phyloP scores from a whole-genome alignment of 805 yeast species.

The Ogataea pini region DNA sequence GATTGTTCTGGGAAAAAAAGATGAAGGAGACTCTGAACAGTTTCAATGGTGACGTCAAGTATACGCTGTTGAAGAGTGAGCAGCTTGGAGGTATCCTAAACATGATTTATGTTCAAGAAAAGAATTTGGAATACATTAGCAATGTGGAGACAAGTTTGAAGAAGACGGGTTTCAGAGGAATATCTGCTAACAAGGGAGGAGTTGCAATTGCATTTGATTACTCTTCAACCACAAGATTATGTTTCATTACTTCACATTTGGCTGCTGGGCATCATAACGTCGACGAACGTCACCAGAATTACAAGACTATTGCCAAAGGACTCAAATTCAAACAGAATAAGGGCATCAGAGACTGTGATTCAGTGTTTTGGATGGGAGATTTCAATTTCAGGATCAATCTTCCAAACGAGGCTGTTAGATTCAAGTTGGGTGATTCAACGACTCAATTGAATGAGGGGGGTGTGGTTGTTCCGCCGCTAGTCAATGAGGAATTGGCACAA shows the following conservation, averaged over 20 bases:
- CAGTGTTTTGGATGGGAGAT: constrained; percentile 90
- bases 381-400: constrained; percentile 81
- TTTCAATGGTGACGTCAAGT: constrained; percentile 35
- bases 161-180: constrained; percentile 93
- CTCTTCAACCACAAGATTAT: constrained; percentile 59
- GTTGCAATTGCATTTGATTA: constrained; percentile 56
- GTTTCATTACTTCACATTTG: constrained; percentile 82
- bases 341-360: constrained; percentile 74
- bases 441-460: neutral
- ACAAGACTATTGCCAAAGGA: constrained; percentile 73
- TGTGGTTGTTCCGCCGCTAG: neutral
- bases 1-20: constrained; percentile 65
- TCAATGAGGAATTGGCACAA: neutral
- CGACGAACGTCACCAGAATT: constrained; percentile 84
- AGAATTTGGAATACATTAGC: constrained; percentile 51
- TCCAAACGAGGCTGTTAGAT: constrained; percentile 68
- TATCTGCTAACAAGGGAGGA: constrained; percentile 66
- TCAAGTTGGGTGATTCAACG: constrained; percentile 21
- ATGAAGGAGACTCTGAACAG: constrained; percentile 49
- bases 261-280: constrained; percentile 89
- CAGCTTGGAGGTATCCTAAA: constrained; percentile 85
- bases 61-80: constrained; percentile 61
- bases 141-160: constrained; percentile 72
- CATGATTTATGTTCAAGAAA: constrained; percentile 63
- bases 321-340: constrained; percentile 61